These are phyloP conservation scores for Podaxis sp. DNA, from an alignment of 768 basidiomycete genomes.

Conservation along the genomic window DNA sequence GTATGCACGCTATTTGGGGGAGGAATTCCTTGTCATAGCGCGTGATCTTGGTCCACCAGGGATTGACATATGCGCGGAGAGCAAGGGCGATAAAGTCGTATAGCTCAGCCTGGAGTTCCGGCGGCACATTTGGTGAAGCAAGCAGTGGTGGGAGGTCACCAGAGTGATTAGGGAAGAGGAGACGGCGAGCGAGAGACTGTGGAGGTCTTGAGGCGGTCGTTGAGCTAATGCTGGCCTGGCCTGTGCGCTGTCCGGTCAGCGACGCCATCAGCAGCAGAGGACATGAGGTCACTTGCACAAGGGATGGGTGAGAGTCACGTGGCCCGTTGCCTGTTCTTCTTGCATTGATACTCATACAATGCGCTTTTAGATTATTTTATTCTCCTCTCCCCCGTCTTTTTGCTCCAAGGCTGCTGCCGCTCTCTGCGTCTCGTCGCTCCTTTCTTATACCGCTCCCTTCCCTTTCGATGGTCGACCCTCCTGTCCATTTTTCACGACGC, in stretches of 20 bases:
- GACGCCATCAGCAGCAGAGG: neutral
- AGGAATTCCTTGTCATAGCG: conserved; percentile 84
- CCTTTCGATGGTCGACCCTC: neutral
- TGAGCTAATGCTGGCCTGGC: conserved; percentile 20
- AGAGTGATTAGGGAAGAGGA: conserved; percentile 60
- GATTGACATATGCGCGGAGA: conserved; percentile 74
- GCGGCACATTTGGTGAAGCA: conserved; percentile 37
- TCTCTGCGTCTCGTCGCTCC: neutral
- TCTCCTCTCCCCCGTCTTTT: neutral
- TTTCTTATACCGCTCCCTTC: neutral
- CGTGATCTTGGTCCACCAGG: conserved; percentile 86
- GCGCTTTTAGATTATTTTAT: neutral
- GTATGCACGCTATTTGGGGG: conserved; percentile 62
- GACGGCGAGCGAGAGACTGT: conserved; percentile 49
- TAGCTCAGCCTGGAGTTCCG: conserved; percentile 64
- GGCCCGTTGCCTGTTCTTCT: neutral
- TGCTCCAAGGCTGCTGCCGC: neutral
- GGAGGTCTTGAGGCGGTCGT: conserved; percentile 25
- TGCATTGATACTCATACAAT: neutral
- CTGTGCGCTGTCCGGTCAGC: neutral
- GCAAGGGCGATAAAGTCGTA: conserved; percentile 82
- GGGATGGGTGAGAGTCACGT: neutral
- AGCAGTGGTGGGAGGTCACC: conserved; percentile 53
- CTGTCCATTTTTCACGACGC: neutral
- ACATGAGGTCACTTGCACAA: neutral